Evolutionary conservation across 2,329 filamentous ascomycete species (phyloP), one percentile per base, ranked within the genome.

Genomic region (Trichophyton benhamiae): DNA sequence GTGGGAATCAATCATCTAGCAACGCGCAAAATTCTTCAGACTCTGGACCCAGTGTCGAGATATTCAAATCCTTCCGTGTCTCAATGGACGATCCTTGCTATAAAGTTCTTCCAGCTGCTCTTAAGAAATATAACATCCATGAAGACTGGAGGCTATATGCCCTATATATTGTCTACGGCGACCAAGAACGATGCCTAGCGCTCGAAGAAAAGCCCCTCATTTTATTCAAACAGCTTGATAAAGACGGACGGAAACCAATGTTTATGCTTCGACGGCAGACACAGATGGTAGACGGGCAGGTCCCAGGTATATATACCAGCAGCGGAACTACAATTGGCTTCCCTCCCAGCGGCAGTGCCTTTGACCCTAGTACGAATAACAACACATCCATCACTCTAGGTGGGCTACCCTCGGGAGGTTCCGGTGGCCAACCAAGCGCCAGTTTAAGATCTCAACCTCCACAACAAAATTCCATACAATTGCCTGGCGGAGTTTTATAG

Each of bases 111-210:
- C 94, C 94, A 1, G 94, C 95, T 15, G 94, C 94, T 1, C 82
- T 99, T 17, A 95, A 95, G 72, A 96, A 96, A 73, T 99, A 99
- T 77, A 94, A 97, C 71, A 99, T 99, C 78, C 92, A 95, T 67
- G 92, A 91, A 22, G 92, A 96, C 58, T 96, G 91, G 88, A 89
- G 95, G 67, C 90, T 97, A 71, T 99, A 99, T 72, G 92, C 94
- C 0, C 79, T 99, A 36, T 99, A 97, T 72, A 99, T 99, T 72
- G 94, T 99, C 3, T 96, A 96, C 68, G 94, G 94, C n/a, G 91
- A 97, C 70, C 91, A 97, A 75, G 94, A 99, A 77, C 86, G 94
- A 13, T 97, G 92, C 72, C 76, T 99, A 42, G 90, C 88, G 0
- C 79, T 96, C 66, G 88, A 97, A 62, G 94, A 99, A 76, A 92